These are phyloP conservation scores for Trebouxia sp. DNA, from an alignment of 139 green algal genomes.

Conservation along the genomic window DNA sequence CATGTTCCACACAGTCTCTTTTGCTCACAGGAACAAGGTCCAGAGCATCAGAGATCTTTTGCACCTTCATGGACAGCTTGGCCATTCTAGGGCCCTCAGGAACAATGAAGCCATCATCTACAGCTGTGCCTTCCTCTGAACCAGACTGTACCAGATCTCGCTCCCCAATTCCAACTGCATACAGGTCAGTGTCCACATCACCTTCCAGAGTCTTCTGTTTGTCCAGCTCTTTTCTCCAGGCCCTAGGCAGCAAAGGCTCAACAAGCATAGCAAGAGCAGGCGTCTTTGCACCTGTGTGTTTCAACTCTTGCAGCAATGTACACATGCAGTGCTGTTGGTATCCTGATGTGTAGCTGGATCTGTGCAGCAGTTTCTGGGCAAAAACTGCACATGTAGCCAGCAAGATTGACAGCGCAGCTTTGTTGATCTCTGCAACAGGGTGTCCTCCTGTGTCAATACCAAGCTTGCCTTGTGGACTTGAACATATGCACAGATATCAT, in stretches of 20 bases:
- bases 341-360: neutral
- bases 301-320: neutral
- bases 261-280: constrained; percentile 2
- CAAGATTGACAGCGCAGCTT: constrained; percentile 2
- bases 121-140: neutral
- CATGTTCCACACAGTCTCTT: constrained; percentile 3
- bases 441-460: constrained; percentile 3
- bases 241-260: neutral
- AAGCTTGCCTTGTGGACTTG: constrained; percentile 16
- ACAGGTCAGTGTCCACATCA: constrained; percentile 2
- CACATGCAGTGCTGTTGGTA: neutral
- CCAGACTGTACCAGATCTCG: neutral
- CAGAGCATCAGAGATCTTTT: neutral
- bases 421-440: neutral
- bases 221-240: neutral
- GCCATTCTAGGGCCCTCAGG: neutral
- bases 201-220: constrained; percentile 1
- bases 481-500: constrained; percentile 20
- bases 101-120: constrained; percentile 5
- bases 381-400: constrained; percentile 11
- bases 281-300: neutral
- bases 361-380: constrained; percentile 15
- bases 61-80: constrained; percentile 1
- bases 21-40: constrained; percentile 2
- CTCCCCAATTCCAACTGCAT: constrained; percentile 2